Base-by-base conservation (phyloP, 768 basidiomycete species). In the Boletus tomentosulus region DNA sequence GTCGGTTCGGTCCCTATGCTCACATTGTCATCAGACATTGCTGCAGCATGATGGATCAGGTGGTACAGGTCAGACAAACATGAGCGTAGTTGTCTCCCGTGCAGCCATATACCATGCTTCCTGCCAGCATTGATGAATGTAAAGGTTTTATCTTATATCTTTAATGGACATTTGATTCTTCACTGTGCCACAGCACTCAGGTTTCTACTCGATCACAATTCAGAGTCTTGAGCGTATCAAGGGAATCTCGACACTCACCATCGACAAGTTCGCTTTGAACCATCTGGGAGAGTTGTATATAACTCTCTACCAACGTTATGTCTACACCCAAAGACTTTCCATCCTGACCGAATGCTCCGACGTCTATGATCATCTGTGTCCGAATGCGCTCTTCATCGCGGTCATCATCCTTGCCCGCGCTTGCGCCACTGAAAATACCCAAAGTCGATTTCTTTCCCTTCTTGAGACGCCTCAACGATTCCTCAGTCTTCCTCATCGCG, bases 401-500 rank as follows among this genome's bases (percentile, higher is more conserved):
- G 4, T 80, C 83, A 50, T 91, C 89, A 10, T 82, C 81, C 47
- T 75, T 80, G 27, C 73, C 68, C 13, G 73, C 60, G 42, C 67
- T 67, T 3, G 78, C 58, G 46, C 72, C 74, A 28, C 88, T 81
- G 62, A 98, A 97, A 25, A 97, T 75, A 4, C 91, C 90, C 68
- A 92, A 89, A 0, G 84, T 76, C 0, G 76, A 74, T 60, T 87
- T 91, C 63, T 90, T 92, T 42, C 89, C 87, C 68, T 90, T 96
- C 66, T 94, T 93, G 61, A 96, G 77, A 35, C 89, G 81, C 37
- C 87, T 78, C 25, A 98, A 73, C 11, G 91, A 87, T 65, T 94
- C 93, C 58, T 98, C 93, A 8, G 92, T 92, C 75, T 96, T 96
- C 69, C 85, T 89, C 81, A 95, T 92, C 1, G 83, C 81, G 10